These are phyloP conservation scores for Ogataea methylovora DNA, from an alignment of 805 yeast species.

Conservation along the genomic window DNA sequence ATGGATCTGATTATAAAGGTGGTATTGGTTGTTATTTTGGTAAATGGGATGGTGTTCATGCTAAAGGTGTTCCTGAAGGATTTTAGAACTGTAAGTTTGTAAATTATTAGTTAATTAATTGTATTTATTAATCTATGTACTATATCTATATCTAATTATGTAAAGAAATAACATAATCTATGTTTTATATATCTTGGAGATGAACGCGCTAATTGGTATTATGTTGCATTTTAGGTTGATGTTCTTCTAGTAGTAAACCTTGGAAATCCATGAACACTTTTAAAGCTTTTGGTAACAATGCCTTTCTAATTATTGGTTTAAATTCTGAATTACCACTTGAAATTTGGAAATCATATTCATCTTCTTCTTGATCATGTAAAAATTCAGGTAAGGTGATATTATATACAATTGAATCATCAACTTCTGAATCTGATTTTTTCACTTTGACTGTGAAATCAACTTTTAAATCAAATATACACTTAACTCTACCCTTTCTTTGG, in stretches of 20 bases:
- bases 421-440: conserved; percentile 24
- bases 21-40: conserved; percentile 36
- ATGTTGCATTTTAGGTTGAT: conserved; percentile 59
- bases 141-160: background rate
- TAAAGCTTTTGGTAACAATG: conserved; percentile 45
- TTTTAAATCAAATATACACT: conserved; percentile 64
- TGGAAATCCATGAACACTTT: conserved; percentile 51
- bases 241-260: conserved; percentile 50
- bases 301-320: conserved; percentile 31
- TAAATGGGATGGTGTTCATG: conserved; percentile 41
- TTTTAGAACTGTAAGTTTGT: conserved; percentile 33
- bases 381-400: conserved; percentile 54
- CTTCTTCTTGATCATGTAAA: conserved; percentile 69
- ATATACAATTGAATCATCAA: conserved; percentile 25
- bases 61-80: conserved; percentile 85
- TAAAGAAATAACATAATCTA: background rate
- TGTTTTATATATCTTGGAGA: conserved; percentile 14
- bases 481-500: conserved; percentile 75
- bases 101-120: background rate
- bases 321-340: conserved; percentile 31
- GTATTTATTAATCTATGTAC: background rate
- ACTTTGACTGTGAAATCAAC: conserved; percentile 41
- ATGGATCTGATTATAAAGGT: conserved; percentile 21
- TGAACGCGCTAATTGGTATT: conserved; percentile 21
- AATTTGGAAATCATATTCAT: conserved; percentile 48